Conservation (phyloP, 2,329 filamentous ascomycete genomes). For the Colletotrichum echinochloae region DNA sequence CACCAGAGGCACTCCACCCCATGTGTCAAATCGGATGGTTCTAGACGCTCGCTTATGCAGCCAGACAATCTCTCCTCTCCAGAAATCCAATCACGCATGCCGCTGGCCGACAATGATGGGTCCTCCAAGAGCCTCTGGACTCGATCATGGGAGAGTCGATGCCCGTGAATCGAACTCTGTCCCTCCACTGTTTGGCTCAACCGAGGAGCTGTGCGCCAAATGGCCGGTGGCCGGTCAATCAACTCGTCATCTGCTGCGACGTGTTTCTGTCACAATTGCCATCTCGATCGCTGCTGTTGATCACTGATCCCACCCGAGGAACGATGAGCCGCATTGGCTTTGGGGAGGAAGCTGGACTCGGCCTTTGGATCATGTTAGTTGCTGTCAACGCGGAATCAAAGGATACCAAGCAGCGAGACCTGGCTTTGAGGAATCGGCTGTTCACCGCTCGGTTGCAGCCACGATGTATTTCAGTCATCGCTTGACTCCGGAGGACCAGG, state of each 20-base stretch:
- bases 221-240: background rate
- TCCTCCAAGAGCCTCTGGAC: background rate
- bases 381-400: background rate
- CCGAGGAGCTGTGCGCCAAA: background rate
- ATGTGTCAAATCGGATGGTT: conserved; percentile 2
- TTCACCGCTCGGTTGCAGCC: background rate
- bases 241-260: background rate
- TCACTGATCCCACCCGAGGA: background rate
- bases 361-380: conserved; percentile 18
- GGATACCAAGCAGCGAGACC: background rate
- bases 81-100: background rate
- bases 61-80: background rate
- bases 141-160: background rate
- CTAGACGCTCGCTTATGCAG: background rate
- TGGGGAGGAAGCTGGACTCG: background rate
- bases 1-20: conserved; percentile 1
- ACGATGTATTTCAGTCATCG: background rate
- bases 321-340: conserved; percentile 15
- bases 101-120: conserved; percentile 11
- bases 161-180: background rate
- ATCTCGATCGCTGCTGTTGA: conserved; percentile 12
- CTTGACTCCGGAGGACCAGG: background rate
- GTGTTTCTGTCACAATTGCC: conserved; percentile 15
- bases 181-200: background rate
- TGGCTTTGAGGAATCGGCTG: background rate